A percentile compares a stretch with the other conserved stretches of the same genome.
phyloP scores from a whole-genome alignment of 2,329 filamentous ascomycete genomes.

The Verticillium nubilum region DNA sequence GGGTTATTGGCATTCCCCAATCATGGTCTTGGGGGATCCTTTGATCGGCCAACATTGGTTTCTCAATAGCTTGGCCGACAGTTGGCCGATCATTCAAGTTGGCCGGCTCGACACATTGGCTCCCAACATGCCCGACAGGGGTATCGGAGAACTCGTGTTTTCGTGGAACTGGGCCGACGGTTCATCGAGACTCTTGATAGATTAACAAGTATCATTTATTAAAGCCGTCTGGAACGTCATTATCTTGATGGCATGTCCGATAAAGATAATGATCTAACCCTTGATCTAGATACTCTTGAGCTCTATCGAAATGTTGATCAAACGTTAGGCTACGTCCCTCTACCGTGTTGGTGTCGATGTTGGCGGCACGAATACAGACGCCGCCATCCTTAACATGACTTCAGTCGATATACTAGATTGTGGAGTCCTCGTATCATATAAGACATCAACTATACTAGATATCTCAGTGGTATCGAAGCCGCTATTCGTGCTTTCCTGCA shows the following conservation, averaged over 20 bases:
- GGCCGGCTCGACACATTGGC: background rate
- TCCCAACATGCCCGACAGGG: background rate
- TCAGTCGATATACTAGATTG: conserved; percentile 25
- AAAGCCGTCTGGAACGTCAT: background rate
- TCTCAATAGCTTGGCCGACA: background rate
- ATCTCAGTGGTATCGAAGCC: conserved; percentile 40
- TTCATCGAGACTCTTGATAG: background rate
- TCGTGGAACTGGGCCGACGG: background rate
- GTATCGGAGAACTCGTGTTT: background rate
- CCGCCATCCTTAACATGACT: conserved; percentile 37
- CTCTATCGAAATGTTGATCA: background rate
- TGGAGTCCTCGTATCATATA: conserved; percentile 40
- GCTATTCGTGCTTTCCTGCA: conserved; percentile 38
- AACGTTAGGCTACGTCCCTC: conserved; percentile 22
- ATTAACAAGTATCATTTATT: background rate
- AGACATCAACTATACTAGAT: conserved; percentile 43
- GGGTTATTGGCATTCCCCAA: background rate
- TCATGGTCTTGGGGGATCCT: background rate
- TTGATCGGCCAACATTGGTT: background rate
- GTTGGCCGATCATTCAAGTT: background rate
- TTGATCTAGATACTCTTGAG: background rate
- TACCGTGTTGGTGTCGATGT: conserved; percentile 40
- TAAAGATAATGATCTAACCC: background rate
- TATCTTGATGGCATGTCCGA: background rate
- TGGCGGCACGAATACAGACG: conserved; percentile 36